Evolutionary conservation across 23 red algal genomes (phyloP), one percentile per base, ranked within the genome.

Genomic region (Gracilaria gracilis): DNA sequence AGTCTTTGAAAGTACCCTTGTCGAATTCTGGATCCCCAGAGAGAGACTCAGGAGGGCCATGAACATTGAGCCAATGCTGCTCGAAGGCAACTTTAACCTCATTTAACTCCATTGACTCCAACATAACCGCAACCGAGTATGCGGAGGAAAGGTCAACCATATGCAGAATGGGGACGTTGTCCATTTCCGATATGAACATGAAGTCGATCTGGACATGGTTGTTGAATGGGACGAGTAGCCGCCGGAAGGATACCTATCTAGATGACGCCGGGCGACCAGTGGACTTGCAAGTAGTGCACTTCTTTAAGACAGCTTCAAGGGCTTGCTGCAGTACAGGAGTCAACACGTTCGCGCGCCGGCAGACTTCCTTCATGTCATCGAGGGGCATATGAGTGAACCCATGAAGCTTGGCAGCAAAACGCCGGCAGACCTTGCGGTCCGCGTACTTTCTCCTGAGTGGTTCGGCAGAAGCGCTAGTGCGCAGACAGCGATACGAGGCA

Each of bases 161-260:
- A 59, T 88, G 84, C 1, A 88, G 84, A 61, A 79, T 76, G 15
- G 67, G 84, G 33, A 64, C 15, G 21, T 64, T 77, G 11, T 58
- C 72, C 27, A 88, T 72, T 40, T 79, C 47, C 49, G 31, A 33
- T 4, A 77, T 58, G 67, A 88, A 88, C 15, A 76, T 9, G 53
- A 77, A 88, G 25, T 78, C 84, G n/a, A 76, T 21, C 16, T 88
- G 84, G 39, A 88, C 39, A 77, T 79, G 84, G n/a, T 78, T 28
- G 33, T 88, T 88, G 67, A 88, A 76, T 13, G 27, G 55, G 19
- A 31, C 2, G 31, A 88, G 69, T n/a, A 88, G 36, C 72, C 72
- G 49, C n/a, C 49, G 47, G 16, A 88, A 75, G 19, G 84, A 88
- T 7, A 88, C 57, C 46, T 77, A 77, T 14, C 84, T 27, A 13